Evolutionary conservation across 129 eudicot species (phyloP), one percentile per base, ranked within the genome.

Genomic region (Escallonia herrerae): DNA sequence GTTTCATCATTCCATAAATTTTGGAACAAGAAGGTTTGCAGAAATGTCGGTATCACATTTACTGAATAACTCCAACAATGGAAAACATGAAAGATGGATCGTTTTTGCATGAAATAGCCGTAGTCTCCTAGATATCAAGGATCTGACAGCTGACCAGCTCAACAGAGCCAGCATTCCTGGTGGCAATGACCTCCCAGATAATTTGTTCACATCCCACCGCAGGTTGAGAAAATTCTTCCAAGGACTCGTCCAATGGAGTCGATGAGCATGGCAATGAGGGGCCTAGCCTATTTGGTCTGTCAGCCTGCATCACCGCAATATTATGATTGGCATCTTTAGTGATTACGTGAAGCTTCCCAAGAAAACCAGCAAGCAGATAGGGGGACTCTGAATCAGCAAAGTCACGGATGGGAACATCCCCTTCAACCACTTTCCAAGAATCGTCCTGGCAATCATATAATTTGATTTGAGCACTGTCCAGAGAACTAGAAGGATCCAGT

Each of bases 111-210:
- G 8, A 51, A 5, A 14, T 43, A 43, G 53, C 33, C 33, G 33
- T 22, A 22, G 33, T 22, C 33, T 40, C 42, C 77, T 90, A 93
- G 38, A 93, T 72, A 74, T 80, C 81, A 69, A 93, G 96, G 64
- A 81, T 84, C 76, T 88, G 96, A 76, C 99, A 93, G 77, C 96
- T 87, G 64, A 94, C 82, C 15, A 94, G 89, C 74, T 94, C 99
- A 2, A 79, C 81, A 3, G 93, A 76, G 57, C 83, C 90, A 74
- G 71, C 87, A 73, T 73, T 76, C 70, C 78, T 82, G 6, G 80
- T 64, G 38, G 94, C 87, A 70, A 89, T 76, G 43, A 82, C 85
- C n/a, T 60, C 82, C 99, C 99, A 94, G n/a, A 82, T 62, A 64
- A 63, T 79, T 40, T 62, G 66, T 53, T 72, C 81, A 41, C 79